Evolutionary conservation across 1,139 yeast species (phyloP).

Genomic region (Yamadazyma diddensiae): DNA sequence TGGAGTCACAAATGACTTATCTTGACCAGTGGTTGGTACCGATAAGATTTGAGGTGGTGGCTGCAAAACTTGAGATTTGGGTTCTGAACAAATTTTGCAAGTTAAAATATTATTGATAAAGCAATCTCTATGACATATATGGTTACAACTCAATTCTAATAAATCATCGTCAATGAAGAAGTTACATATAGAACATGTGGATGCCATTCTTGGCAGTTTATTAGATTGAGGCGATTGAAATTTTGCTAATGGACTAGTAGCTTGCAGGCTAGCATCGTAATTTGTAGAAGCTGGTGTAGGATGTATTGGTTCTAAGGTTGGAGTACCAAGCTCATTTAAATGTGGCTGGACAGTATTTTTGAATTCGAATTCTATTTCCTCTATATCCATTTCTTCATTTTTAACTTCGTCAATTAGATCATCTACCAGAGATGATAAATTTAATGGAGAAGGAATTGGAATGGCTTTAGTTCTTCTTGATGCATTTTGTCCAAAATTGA

Average conservation of each 20-base stretch:
- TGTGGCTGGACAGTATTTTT: conserved; percentile 3
- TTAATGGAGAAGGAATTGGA: conserved; percentile 15
- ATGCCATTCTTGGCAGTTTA: background rate
- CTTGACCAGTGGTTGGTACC: background rate
- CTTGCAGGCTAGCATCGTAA: background rate
- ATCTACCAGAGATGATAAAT: conserved; percentile 9
- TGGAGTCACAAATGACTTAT: conserved; percentile 8
- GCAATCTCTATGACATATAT: conserved; percentile 31
- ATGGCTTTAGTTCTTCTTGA: conserved; percentile 8
- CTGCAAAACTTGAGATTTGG: conserved; percentile 3
- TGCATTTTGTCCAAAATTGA: conserved; percentile 8
- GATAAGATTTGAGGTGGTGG: conserved; percentile 2
- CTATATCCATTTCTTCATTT: conserved; percentile 5
- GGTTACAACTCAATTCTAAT: conserved; percentile 26
- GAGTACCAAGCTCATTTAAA: background rate
- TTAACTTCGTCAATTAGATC: conserved; percentile 7
- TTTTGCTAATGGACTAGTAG: background rate
- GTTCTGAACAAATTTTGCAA: conserved; percentile 16
- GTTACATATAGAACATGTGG: conserved; percentile 28
- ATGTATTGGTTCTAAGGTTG: conserved; percentile 3
- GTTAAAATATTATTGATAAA: conserved; percentile 18
- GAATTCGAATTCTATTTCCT: conserved; percentile 8
- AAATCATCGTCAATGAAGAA: conserved; percentile 26
- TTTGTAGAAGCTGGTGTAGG: conserved; percentile 5
- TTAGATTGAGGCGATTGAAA: background rate